Evolutionary conservation across 2,329 filamentous ascomycete genomes (phyloP).

Genomic region (Leptographium lundbergii): DNA sequence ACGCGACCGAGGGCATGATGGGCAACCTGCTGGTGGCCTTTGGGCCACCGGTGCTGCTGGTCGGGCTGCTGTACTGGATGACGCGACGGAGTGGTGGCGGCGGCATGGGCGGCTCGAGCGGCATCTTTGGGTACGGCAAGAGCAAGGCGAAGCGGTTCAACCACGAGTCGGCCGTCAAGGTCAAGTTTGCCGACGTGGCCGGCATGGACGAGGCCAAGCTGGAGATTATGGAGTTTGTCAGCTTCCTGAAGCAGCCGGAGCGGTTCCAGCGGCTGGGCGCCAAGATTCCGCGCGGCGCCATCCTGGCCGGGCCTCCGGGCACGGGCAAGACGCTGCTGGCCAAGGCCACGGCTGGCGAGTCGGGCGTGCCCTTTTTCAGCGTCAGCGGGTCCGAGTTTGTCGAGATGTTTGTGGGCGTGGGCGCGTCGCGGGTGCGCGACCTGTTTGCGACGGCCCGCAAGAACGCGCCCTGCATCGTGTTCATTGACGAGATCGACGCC

Average conservation of each 20-base stretch:
- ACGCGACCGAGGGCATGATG: conserved; percentile 64
- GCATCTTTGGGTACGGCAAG: conserved; percentile 92
- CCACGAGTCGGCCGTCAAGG: conserved; percentile 89
- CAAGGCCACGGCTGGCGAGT: conserved; percentile 95
- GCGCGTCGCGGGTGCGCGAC: conserved; percentile 87
- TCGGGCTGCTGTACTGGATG: conserved; percentile 71
- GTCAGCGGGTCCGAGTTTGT: conserved; percentile 98
- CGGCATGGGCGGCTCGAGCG: conserved; percentile 51
- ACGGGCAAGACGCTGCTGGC: conserved; percentile 96
- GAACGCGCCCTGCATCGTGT: conserved; percentile 96
- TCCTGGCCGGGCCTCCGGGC: conserved; percentile 92
- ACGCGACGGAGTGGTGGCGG: conserved; percentile 55
- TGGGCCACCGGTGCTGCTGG: conserved; percentile 74
- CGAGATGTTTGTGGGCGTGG: conserved; percentile 99
- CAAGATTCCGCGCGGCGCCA: conserved; percentile 94
- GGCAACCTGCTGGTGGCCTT: conserved; percentile 63
- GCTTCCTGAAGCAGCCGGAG: conserved; percentile 87
- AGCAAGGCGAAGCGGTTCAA: conserved; percentile 96
- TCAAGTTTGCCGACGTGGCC: conserved; percentile 93
- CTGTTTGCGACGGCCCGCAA: conserved; percentile 90
- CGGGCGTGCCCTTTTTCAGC: conserved; percentile 92
- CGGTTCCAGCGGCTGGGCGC: conserved; percentile 88
- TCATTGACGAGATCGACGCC: conserved; percentile 98
- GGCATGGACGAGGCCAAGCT: conserved; percentile 97
- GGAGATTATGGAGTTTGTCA: conserved; percentile 99